These are phyloP conservation scores for Scutellaria galericulata DNA, from an alignment of 257 asterid species.

Conservation along the genomic window DNA sequence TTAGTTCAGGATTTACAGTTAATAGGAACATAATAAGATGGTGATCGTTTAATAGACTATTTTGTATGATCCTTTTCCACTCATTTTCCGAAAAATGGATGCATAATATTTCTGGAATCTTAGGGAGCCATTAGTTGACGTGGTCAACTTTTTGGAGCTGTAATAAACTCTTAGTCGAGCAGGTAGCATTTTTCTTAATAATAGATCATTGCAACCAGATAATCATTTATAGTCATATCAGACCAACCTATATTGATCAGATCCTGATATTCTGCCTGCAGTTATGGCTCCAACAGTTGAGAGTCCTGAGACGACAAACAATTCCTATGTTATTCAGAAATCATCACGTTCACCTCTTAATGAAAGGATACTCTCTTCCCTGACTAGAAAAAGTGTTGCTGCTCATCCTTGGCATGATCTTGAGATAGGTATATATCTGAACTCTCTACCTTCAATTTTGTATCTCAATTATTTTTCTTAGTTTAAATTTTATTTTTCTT, in stretches of 20 bases:
- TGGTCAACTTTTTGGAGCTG: constrained; percentile 2
- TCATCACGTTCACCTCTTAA: constrained; percentile 68
- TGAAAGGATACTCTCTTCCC: constrained; percentile 86
- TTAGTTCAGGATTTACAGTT: constrained; percentile 5
- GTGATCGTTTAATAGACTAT: neutral
- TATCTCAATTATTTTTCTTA: constrained; percentile 8
- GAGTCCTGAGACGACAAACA: constrained; percentile 50
- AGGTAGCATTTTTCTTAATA: constrained; percentile 15
- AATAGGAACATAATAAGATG: neutral
- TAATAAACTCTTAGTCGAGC: constrained; percentile 7
- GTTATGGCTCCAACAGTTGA: constrained; percentile 72
- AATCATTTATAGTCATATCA: neutral
- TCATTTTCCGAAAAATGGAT: neutral
- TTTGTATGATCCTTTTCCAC: neutral
- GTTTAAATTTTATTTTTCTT: constrained; percentile 8
- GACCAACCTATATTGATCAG: constrained; percentile 20
- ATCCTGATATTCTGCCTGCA: constrained; percentile 37
- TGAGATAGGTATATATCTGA: constrained; percentile 68
- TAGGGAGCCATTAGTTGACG: constrained; percentile 19
- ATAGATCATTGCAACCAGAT: neutral
- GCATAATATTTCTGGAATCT: constrained; percentile 23
- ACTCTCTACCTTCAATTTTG: constrained; percentile 26
- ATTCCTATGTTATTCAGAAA: constrained; percentile 39
- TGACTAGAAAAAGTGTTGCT: constrained; percentile 81
- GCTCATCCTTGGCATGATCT: constrained; percentile 99